Evolutionary conservation across 108 stramenopile genomes (phyloP), one percentile per base, ranked within the genome.

Genomic region (Fragilaria crotonensis): DNA sequence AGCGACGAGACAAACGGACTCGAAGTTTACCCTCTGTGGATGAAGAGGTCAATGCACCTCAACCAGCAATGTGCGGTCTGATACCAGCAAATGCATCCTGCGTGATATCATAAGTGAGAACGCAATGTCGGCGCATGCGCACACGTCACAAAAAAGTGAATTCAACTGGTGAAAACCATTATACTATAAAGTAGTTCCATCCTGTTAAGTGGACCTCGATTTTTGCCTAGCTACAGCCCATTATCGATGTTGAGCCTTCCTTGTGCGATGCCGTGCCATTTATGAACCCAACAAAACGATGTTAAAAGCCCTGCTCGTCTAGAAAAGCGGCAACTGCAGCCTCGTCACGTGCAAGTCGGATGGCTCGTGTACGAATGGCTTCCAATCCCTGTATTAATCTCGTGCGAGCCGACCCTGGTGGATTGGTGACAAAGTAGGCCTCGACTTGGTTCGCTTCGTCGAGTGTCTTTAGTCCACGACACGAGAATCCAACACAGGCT

Each of bases 321-420:
- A n/a, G 36, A 14, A 11, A 41, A 7, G 36, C 14, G 7, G 36
- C 36, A 41, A 41, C 36, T 41, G 7, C 11, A 41, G 7, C 36
- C 14, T 11, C 36, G 59, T 60, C 59, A 26, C 59, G 45, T 17
- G 30, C 45, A 14, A 46, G 45, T 5, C 59, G 19, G 25, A 26
- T 30, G 17, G 47, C 47, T n/a, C 25, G 22, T 5, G 45, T 60
- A n/a, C 54, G 54, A 30, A 55, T 22, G 19, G 28, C 54, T 31
- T 55, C 54, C 29, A 55, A 31, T 7, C 19, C 54, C 54, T 55
- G 54, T 18, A 18, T 7, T 27, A 55, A 18, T 55, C 54, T 5
- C 9, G 26, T 17, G 17, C 7, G 5, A n/a, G 19, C 54, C 11
- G 54, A 28, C 7, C 54, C 54, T 18, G 28, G 19, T 9, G 22